These are phyloP conservation scores for Nidularia sp. DNA, from an alignment of 768 basidiomycete genomes.

Conservation along the genomic window DNA sequence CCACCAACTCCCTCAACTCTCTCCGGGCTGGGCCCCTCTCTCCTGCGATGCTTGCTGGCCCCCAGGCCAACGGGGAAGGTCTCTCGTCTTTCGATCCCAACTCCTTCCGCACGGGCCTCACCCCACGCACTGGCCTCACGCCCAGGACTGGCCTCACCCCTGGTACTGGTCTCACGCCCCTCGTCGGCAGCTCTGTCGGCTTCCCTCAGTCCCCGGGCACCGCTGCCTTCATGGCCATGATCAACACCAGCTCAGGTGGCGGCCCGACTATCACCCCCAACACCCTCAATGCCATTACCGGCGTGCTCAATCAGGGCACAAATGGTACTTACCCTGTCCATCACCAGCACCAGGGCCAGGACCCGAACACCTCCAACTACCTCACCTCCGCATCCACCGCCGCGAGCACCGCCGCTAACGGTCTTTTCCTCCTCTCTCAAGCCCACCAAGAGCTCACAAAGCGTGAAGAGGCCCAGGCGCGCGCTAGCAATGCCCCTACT, in stretches of 20 bases:
- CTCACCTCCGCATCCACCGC: conserved; percentile 48
- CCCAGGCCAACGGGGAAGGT: conserved; percentile 47
- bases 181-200: conserved; percentile 66
- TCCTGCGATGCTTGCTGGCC: conserved; percentile 94
- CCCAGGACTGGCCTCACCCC: conserved; percentile 81
- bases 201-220: conserved; percentile 90
- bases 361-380: conserved; percentile 24
- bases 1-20: conserved; percentile 59
- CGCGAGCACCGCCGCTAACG: conserved; percentile 77
- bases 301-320: conserved; percentile 57
- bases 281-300: conserved; percentile 76
- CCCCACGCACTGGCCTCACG: conserved; percentile 82
- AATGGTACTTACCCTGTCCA: conserved; percentile 49
- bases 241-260: conserved; percentile 52
- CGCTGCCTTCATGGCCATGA: conserved; percentile 88
- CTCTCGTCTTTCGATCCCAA: conserved; percentile 61
- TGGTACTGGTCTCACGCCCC: conserved; percentile 73
- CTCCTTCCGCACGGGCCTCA: conserved; percentile 81
- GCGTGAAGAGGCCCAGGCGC: conserved; percentile 81
- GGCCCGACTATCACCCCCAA: conserved; percentile 65
- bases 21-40: conserved; percentile 91
- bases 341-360: conserved; percentile 30
- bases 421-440: conserved; percentile 89
- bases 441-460: conserved; percentile 96
- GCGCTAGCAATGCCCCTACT: conserved; percentile 35